Base-by-base conservation (phyloP, 805 yeast genomes). In the Crinitomyces ghanaensis region DNA sequence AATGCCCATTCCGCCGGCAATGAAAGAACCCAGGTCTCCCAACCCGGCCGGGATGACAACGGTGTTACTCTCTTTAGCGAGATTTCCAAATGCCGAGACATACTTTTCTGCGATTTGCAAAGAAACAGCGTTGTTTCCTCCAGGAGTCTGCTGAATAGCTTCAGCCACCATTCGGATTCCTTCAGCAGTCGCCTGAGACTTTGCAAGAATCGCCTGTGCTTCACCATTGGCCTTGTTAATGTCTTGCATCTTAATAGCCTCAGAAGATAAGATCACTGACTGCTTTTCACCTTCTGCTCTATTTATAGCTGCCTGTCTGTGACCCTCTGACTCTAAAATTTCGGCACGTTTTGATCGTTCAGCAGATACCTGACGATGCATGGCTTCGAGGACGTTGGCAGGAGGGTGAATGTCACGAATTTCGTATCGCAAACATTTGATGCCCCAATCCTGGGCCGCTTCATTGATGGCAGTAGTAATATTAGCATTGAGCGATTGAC, bases 371-470 rank as follows among this genome's bases (percentile, higher is more conserved):
- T 80, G 93, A 52, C 88, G 71, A 57, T 82, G 93, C 94, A 82
- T 83, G 18, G 93, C 91, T 48, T 78, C 86, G 46, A 82, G 69
- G 7, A 82, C 93, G 45, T 80, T 79, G 23, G 68, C 67, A 2
- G 94, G 94, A 2, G 93, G 94, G 52, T 82, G 85, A 39, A 82
- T 82, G 51, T 82, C 94, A 50, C 85, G 70, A 57, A 82, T 81
- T 55, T 82, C 94, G 56, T 83, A 81, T 50, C 94, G 70, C 41
- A 82, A 62, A 51, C 93, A 83, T 49, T 70, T 68, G 37, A 82
- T 76, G 35, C 94, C 94, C 94, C 94, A 82, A 33, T 72, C 84
- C 35, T 62, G 60, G 8, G 93, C 82, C 11, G 93, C 93, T 48
- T 80, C 91, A 52, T 83, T 82, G 50, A 82, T 72, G 3, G 77